Conservation (phyloP, 805 yeast genomes). For the Vanderwaltozyma yarrowii region DNA sequence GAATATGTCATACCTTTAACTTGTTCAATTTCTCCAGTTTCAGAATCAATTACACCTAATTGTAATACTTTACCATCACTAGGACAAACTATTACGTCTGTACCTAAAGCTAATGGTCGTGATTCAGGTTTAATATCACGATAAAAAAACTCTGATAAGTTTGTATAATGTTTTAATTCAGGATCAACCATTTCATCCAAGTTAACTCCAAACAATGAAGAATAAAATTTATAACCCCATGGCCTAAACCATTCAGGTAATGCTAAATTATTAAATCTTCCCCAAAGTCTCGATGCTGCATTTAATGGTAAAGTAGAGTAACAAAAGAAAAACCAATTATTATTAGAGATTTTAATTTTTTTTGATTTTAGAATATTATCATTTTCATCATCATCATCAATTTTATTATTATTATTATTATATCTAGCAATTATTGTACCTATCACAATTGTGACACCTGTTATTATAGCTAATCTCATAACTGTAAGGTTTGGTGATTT, state of each 20-base stretch:
- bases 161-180: constrained; percentile 61
- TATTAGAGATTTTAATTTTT: constrained; percentile 23
- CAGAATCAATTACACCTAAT: constrained; percentile 57
- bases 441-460: constrained; percentile 23
- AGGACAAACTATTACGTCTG: constrained; percentile 66
- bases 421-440: constrained; percentile 18
- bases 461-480: constrained; percentile 22
- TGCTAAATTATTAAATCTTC: constrained; percentile 70
- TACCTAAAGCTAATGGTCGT: constrained; percentile 60
- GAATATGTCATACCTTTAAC: constrained; percentile 95
- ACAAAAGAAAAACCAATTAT: constrained; percentile 80
- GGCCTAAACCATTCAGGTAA: constrained; percentile 83
- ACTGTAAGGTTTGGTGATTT: constrained; percentile 1
- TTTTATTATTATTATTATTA: constrained; percentile 22
- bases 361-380: constrained; percentile 21
- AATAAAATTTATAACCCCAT: constrained; percentile 71
- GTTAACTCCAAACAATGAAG: constrained; percentile 76
- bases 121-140: constrained; percentile 67
- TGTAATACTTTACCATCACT: constrained; percentile 88
- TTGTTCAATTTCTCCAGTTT: constrained; percentile 85
- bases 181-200: constrained; percentile 82
- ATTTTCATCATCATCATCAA: constrained; percentile 21
- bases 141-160: constrained; percentile 86
- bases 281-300: constrained; percentile 91
- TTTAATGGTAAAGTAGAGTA: constrained; percentile 87